These are phyloP conservation scores for Nicotiana rustica DNA, from an alignment of 305 asterid genomes.

Conservation along the genomic window DNA sequence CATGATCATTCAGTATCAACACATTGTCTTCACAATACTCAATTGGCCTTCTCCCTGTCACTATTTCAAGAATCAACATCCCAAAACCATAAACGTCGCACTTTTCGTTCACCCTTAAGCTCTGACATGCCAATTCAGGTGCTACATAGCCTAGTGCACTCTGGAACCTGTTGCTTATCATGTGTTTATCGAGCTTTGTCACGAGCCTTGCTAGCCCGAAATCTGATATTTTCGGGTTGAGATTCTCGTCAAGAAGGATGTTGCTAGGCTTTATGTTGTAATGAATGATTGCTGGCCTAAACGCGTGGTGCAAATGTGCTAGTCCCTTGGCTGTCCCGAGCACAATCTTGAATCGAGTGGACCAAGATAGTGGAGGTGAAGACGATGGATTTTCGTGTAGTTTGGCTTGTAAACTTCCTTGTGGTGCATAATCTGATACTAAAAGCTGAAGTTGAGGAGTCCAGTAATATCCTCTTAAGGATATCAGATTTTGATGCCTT, in stretches of 20 bases:
- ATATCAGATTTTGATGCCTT: conserved; percentile 70
- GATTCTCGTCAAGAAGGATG: conserved; percentile 71
- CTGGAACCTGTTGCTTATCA: conserved; percentile 64
- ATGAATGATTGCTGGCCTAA: conserved; percentile 83
- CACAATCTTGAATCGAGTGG: conserved; percentile 68
- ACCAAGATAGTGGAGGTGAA: conserved; percentile 65
- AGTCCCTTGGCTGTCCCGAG: conserved; percentile 89
- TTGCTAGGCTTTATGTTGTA: conserved; percentile 87
- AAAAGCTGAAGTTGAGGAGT: conserved; percentile 86
- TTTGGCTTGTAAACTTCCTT: conserved; percentile 69
- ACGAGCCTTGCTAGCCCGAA: conserved; percentile 77
- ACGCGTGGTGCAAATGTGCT: conserved; percentile 81
- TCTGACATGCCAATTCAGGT: conserved; percentile 89
- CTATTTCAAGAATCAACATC: conserved; percentile 82
- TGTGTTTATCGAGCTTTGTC: conserved; percentile 67
- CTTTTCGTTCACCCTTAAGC: conserved; percentile 86
- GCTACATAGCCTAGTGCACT: conserved; percentile 89
- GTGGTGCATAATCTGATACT: conserved; percentile 70
- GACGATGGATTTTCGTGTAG: conserved; percentile 60
- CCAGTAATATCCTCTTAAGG: conserved; percentile 88
- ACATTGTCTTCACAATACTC: conserved; percentile 90
- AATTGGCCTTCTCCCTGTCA: conserved; percentile 77
- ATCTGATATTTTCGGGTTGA: conserved; percentile 76
- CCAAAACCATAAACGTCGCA: conserved; percentile 93
- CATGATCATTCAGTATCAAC: conserved; percentile 78